Base-by-base conservation (phyloP, 2,329 filamentous ascomycete genomes). In the Dothidotthia symphoricarpi region DNA sequence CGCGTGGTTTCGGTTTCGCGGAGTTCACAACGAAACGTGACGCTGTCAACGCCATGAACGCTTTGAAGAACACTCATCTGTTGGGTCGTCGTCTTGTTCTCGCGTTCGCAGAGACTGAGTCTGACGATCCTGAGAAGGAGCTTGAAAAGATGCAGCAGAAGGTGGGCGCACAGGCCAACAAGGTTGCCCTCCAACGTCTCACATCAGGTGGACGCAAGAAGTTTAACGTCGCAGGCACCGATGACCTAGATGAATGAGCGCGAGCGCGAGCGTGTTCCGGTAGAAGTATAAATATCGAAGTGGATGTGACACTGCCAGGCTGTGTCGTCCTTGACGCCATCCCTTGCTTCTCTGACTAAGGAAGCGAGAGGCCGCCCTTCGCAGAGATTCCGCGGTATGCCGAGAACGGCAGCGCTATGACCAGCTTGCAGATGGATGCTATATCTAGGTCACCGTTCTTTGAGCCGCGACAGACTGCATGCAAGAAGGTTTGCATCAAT, bases 131-230 rank as follows among this genome's bases (percentile, higher is more conserved):
- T 3, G 93, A 98, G 73, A 88, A 90, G 69, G 90, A 97, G 71
- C 93, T 98, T 63, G 84, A 86, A 66, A 91, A 88, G 73, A 95
- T 98, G 85, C 88, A 95, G 71, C 86, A 87, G 77, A 98, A 96
- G 77, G 85, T 94, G 62, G 87, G 87, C 46, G 82, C 84, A 44
- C 91, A 97, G 72, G 81, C 86, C 66, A 87, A 94, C 72, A 93
- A 90, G 72, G 85, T 97, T 60, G 86, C 87, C 56, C 74, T 95
- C 61, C 88, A 95, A 71, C 84, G 88, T 67, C 83, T 97, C 62
- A 91, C 86, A 49, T 86, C 85, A 57, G 80, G 80, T 62, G 86
- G 86, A 57, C 81, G 90, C 61, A 89, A 85, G 70, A 95, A 88
- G 75, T 89, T 97, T 73, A 90, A 83, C 72, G 83, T 95, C 72